Percentiles rank a stretch among this genome's conserved stretches.
These are phyloP conservation scores for Cucurbita maxima DNA, from an alignment of 306 rosid genomes.

Conservation along the genomic window DNA sequence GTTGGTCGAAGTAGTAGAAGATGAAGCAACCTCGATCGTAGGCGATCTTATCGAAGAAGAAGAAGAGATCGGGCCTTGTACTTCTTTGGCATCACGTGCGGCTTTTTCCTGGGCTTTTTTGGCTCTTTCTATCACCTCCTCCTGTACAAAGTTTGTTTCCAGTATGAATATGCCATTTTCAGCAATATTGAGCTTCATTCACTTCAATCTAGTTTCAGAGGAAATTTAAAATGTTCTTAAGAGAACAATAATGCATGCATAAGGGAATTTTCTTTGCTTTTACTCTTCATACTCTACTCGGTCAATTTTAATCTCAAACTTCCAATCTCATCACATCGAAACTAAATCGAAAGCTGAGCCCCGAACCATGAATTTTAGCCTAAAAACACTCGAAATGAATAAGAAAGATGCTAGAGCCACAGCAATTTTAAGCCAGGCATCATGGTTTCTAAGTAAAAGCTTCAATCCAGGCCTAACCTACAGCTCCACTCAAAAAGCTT, in stretches of 20 bases:
- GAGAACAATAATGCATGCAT: neutral
- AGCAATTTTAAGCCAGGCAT: neutral
- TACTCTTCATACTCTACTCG: neutral
- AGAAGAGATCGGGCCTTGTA: constrained; percentile 27
- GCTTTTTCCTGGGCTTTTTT: constrained; percentile 75
- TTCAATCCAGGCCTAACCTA: neutral
- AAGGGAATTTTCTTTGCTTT: neutral
- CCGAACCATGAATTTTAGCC: neutral
- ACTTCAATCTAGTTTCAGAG: neutral
- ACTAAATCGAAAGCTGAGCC: neutral
- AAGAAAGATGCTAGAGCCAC: neutral
- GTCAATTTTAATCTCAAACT: neutral
- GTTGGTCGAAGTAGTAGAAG: neutral
- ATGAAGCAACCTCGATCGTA: neutral
- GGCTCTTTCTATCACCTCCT: constrained; percentile 74
- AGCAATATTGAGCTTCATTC: neutral
- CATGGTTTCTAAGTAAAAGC: neutral
- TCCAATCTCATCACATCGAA: neutral
- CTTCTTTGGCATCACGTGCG: constrained; percentile 52
- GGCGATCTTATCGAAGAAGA: neutral
- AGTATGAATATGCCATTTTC: neutral
- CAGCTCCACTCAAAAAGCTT: neutral
- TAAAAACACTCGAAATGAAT: neutral
- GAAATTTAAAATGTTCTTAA: neutral
- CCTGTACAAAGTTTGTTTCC: constrained; percentile 25